Evolutionary conservation across 768 basidiomycete species (phyloP), one percentile per base, ranked within the genome.

Genomic region (Termitomyces sp.): DNA sequence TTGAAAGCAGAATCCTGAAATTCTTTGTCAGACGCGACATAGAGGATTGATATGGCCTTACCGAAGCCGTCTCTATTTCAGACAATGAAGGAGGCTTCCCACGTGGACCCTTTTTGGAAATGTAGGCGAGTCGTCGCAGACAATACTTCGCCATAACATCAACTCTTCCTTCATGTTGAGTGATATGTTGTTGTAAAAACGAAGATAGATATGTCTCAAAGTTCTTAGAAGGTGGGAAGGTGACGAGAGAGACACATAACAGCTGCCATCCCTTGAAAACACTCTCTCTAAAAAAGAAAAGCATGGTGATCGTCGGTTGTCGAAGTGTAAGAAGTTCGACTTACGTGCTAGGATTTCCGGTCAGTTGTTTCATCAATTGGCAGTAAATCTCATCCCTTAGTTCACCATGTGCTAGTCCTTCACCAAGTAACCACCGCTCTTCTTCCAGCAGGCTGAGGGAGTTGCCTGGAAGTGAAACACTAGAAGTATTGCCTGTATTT

Each of bases 61-160:
- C 90, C 59, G 91, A 90, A 22, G 95, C 95, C 2, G 90, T 92
- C 76, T 96, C 94, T 59, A 98, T 96, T 75, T 98, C 96, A 11
- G 88, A 81, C 24, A 86, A 75, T 1, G 86, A 84, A 3, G 95
- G 91, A 0, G 92, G 82, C 69, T 93, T 94, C 2, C 94, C 93
- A 65, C 92, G 79, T 0, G 93, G 92, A 0, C 95, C 94, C 69
- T 91, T 94, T 73, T 87, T 87, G 4, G 92, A 81, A 58, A 96
- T 88, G 61, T 83, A 80, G 6, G 77, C 78, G 1, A 96, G 79
- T 59, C 92, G 86, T n/a, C 86, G 81, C n/a, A 94, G 67, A 71
- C 94, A 94, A 68, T 94, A 90, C 69, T 93, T 91, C 22, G 95
- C 92, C 85, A 98, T 96, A 36, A 94, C 81, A 63, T 93, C 93